Conservation (phyloP, 257 asterid genomes). For the Lavandula angustifolia region DNA sequence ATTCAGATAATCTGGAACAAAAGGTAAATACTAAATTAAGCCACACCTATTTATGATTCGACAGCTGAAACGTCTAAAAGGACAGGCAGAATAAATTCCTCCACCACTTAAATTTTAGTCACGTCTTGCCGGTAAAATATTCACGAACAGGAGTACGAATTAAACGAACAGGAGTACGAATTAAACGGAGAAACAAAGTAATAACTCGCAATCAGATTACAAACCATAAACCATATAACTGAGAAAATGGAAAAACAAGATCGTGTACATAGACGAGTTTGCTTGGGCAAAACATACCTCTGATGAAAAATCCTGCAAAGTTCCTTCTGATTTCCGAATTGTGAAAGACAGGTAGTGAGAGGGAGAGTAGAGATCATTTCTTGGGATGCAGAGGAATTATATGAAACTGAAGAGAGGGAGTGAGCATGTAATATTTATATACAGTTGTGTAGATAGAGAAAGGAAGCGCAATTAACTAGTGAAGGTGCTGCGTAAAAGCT, state of each 20-base stretch:
- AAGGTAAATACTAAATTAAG: no score
- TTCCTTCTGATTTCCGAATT: neutral
- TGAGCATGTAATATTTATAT: neutral
- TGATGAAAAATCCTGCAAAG: neutral
- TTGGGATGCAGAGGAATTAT: neutral
- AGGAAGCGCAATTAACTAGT: no score
- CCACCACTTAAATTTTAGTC: no score
- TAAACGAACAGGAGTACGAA: no score
- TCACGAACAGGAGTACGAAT: no score
- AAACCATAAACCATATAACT: neutral
- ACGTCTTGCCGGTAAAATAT: no score
- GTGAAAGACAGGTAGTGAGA: neutral
- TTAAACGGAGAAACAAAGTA: neutral
- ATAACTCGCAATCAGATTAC: neutral
- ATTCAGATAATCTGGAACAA: no score
- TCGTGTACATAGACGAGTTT: neutral
- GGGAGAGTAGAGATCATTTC: neutral
- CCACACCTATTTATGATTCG: no score
- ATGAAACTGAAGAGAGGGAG: neutral
- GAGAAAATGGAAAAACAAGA: neutral
- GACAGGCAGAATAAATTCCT: no score
- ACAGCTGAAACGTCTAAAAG: no score
- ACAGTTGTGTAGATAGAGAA: neutral
- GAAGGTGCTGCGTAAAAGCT: no score
- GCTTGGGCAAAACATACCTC: slow-evolving; percentile 6